phyloP scores from a whole-genome alignment of 176 grass and related monocot genomes.

The Ensete ventricosum region DNA sequence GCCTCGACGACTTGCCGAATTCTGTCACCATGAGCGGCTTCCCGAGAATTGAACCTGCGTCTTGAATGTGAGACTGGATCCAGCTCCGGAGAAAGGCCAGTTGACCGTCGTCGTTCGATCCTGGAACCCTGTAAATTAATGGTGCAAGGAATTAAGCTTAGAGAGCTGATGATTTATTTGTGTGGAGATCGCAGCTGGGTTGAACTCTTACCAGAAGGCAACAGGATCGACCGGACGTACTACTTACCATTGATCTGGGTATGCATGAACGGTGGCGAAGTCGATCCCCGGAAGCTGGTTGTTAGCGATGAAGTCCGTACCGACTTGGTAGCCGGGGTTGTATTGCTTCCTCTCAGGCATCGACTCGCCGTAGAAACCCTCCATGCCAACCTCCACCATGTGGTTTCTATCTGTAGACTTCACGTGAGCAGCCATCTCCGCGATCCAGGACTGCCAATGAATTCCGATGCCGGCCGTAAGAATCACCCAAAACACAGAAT shows the following conservation, averaged over 20 bases:
- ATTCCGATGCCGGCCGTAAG: too few species aligned
- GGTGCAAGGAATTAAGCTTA: too few species aligned
- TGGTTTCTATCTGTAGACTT: slow-evolving; percentile 16
- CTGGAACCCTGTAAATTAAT: neutral
- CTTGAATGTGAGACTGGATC: neutral
- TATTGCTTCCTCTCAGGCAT: neutral
- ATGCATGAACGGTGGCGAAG: slow-evolving; percentile 20
- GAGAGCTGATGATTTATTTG: too few species aligned
- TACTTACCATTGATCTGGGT: slow-evolving; percentile 11
- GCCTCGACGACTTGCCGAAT: slow-evolving; percentile 12
- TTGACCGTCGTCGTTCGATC: neutral
- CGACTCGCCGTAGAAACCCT: slow-evolving; percentile 21
- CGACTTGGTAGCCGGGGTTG: neutral
- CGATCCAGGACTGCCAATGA: slow-evolving; percentile 9
- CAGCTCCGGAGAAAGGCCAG: slow-evolving; percentile 4
- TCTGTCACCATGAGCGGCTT: slow-evolving; percentile 22
- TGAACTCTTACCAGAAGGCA: too few species aligned
- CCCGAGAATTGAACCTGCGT: neutral
- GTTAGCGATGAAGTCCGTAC: slow-evolving; percentile 18
- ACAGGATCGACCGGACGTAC: too few species aligned
- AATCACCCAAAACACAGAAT: neutral
- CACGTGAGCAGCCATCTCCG: slow-evolving; percentile 17
- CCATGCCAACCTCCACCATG: slow-evolving; percentile 6
- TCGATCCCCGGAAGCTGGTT: slow-evolving; percentile 10
- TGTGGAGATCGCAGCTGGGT: neutral